phyloP scores from a whole-genome alignment of 192 early-diverging fungal genomes.

The Lobosporangium transversale region DNA sequence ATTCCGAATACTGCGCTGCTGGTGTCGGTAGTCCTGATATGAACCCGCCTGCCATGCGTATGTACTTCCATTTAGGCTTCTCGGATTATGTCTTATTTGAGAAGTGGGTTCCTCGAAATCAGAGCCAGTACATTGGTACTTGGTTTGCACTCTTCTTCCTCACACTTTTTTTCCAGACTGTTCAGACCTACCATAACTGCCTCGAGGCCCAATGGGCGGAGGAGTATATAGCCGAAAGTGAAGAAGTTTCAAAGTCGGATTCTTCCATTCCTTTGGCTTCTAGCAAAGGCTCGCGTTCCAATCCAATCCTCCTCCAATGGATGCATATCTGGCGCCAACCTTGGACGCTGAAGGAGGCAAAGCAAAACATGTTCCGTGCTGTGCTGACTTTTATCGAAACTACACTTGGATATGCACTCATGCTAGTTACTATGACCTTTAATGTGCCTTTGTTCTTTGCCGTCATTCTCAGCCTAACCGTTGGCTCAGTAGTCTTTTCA shows the following conservation, averaged over 20 bases:
- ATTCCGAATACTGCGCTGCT: constrained; percentile 43
- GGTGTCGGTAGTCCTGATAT: constrained; percentile 43
- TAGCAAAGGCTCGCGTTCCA: neutral
- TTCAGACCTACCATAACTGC: constrained; percentile 46
- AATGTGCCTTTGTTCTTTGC: constrained; percentile 70
- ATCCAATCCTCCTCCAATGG: constrained; percentile 40
- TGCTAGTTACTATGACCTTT: constrained; percentile 74
- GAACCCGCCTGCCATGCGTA: constrained; percentile 64
- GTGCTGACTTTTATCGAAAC: constrained; percentile 55
- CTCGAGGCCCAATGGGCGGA: constrained; percentile 52
- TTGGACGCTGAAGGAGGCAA: constrained; percentile 22
- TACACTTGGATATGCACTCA: constrained; percentile 60
- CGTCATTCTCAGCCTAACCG: constrained; percentile 60
- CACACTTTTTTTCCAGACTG: constrained; percentile 59
- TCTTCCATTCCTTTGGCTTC: constrained; percentile 16
- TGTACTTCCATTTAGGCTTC: constrained; percentile 73
- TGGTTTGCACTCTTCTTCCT: constrained; percentile 65
- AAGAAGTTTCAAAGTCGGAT: constrained; percentile 9
- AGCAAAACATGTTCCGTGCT: constrained; percentile 47
- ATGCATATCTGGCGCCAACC: constrained; percentile 37
- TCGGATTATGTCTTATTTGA: constrained; percentile 71
- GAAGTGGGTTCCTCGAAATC: constrained; percentile 65
- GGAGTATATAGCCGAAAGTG: constrained; percentile 1
- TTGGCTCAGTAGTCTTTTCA: constrained; percentile 60
- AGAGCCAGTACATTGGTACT: constrained; percentile 60